Base-by-base conservation (phyloP, 192 early-diverging fungal species). In the Umbelopsis ramanniana region DNA sequence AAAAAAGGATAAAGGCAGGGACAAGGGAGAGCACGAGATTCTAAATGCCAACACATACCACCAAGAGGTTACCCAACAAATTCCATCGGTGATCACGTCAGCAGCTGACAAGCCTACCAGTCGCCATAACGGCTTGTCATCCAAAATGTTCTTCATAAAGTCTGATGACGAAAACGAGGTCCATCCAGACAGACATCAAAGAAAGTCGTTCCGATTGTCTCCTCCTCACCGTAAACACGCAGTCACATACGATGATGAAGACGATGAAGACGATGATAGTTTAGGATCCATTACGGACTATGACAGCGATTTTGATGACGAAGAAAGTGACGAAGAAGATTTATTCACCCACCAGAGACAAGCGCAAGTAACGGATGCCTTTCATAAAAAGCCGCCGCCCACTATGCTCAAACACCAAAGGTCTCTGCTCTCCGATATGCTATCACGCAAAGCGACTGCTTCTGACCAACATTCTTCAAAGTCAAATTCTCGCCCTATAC, bases 331-430 rank as follows among this genome's bases (percentile, higher is more conserved):
- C 19, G 54, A 68, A 57, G 66, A 74, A 55, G 22, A 15, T 21
- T 29, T 46, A 24, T 43, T 45, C 43, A n/a, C 46, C 12, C 33
- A 29, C 48, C 47, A 69, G 37, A 37, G 66, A 5, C 43, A 21
- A 29, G 0, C 23, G 2, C 33, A 10, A 14, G 46, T 19, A 35
- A 5, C 43, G 0, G 29, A 54, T 19, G 43, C 23, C 1, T 72
- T 72, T 72, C 24, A 37, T 66, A 72, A 72, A 66, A 72, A 21
- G 29, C 43, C 22, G 21, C 71, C 71, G 12, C 33, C 38, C n/a
- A 43, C 45, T 35, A 11, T 38, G 6, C 55, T 37, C 8, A 68
- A 23, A 15, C 71, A 63, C 43, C 71, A 52, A 48, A 38, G 26
- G 4, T 72, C 71, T 1, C 37, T 72, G 19, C 43, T 72, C 4